Base-by-base conservation (phyloP, 2,329 filamentous ascomycete genomes). In the Zasmidium cellare region DNA sequence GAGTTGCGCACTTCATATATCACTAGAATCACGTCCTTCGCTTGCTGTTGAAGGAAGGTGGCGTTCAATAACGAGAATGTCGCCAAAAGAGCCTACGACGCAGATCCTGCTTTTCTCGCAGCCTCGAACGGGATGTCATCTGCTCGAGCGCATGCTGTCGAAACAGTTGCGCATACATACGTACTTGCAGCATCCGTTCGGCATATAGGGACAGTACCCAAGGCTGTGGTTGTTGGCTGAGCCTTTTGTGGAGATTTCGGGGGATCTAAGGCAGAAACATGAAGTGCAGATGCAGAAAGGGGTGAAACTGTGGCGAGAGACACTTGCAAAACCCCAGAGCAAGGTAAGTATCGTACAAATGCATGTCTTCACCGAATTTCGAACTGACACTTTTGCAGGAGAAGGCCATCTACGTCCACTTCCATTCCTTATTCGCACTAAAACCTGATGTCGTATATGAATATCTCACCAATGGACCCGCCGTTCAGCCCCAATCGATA, bases 101-200 rank as follows among this genome's bases (percentile, higher is more conserved):
- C 53, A 55, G 20, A 41, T 49, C 19, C 25, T 55, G n/a, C 28
- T 49, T 20, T 45, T 55, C 19, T 55, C 53, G 7, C 46, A 49
- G 16, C 53, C 53, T 9, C 45, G 53, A 14, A 41, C 53, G 3
- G 53, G 53, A 18, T 49, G 53, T 28, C 53, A 55, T 45, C 23
- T 55, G 18, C 28, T 49, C 7, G 53, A 55, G 28, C 46, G 46
- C 6, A 55, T 55, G 53, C 25, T 55, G 3, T 49, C 35, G 16
- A 41, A 41, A 41, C 35, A 41, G n/a, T 41, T 14, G 5, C 11
- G 16, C n/a, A 14, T 41, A 9, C 35, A 41, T 18, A 41, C 35
- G 12, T 41, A 41, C 35, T 9, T 41, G 16, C 35, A 41, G 3
- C 35, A 41, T 18, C 35, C 35, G 3, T 41, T 41, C 16, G 35